phyloP scores from a whole-genome alignment of 2,329 filamentous ascomycete species.

The Ceratocystis diversiconidia region DNA sequence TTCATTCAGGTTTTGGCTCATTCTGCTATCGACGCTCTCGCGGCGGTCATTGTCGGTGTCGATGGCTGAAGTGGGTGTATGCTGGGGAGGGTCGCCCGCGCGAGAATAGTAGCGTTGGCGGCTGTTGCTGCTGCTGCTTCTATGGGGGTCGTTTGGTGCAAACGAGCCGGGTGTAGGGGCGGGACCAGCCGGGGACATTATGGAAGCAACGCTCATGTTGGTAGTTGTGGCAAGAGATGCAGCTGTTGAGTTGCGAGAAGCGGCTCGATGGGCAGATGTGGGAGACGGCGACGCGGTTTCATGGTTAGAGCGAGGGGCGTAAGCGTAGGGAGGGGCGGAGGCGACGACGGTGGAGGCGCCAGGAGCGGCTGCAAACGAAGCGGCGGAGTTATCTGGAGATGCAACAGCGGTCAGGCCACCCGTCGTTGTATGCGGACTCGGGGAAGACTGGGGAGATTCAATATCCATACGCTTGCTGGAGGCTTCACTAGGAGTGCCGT shows the following conservation, averaged over 20 bases:
- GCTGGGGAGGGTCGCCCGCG: constrained; percentile 10
- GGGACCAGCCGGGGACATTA: constrained; percentile 38
- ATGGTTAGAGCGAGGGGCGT: constrained; percentile 2
- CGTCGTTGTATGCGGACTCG: constrained; percentile 15
- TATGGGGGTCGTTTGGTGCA: constrained; percentile 36
- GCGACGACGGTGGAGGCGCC: background rate
- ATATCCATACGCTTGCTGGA: constrained; percentile 19
- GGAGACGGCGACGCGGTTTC: constrained; percentile 31
- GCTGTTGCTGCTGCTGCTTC: constrained; percentile 17
- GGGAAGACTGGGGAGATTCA: constrained; percentile 19
- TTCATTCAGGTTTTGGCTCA: constrained; percentile 57
- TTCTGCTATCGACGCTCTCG: constrained; percentile 67
- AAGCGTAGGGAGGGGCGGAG: constrained; percentile 6
- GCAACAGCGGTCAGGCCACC: constrained; percentile 18
- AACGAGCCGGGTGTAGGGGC: constrained; percentile 48
- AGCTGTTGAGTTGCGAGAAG: constrained; percentile 19
- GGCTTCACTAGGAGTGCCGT: constrained; percentile 17
- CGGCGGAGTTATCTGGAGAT: constrained; percentile 30
- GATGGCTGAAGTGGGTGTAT: constrained; percentile 22
- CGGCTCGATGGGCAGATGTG: constrained; percentile 34
- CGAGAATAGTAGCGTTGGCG: constrained; percentile 32
- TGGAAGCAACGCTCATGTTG: constrained; percentile 6
- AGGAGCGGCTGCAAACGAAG: constrained; percentile 22
- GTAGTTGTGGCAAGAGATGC: background rate
- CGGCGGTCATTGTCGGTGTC: constrained; percentile 34